phyloP scores from a whole-genome alignment of 192 early-diverging fungal genomes.

The Backusella australiensis region DNA sequence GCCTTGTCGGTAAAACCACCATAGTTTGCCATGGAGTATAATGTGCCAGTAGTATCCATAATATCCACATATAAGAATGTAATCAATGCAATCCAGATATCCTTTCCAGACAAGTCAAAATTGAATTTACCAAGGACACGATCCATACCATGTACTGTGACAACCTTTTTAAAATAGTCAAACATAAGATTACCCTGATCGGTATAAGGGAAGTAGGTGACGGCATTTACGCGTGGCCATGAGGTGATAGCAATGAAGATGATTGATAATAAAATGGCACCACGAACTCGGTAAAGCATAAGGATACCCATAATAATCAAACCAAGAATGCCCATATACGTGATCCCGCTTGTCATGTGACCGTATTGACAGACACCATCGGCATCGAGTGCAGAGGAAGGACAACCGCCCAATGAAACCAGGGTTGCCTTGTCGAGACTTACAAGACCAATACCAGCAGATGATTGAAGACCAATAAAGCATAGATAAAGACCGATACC shows the following conservation, averaged over 20 bases:
- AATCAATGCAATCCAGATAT: conserved; percentile 79
- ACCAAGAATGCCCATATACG: conserved; percentile 62
- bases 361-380: conserved; percentile 55
- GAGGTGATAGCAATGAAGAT: conserved; percentile 67
- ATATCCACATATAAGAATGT: conserved; percentile 88
- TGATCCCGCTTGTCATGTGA: conserved; percentile 60
- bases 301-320: conserved; percentile 69
- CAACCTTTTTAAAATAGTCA: conserved; percentile 71
- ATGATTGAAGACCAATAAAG: conserved; percentile 77
- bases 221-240: conserved; percentile 64
- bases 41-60: conserved; percentile 80
- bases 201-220: conserved; percentile 80
- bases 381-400: conserved; percentile 50
- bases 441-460: conserved; percentile 80
- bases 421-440: conserved; percentile 58
- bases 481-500: conserved; percentile 80
- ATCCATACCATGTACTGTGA: conserved; percentile 61
- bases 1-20: conserved; percentile 73
- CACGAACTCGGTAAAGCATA: conserved; percentile 63
- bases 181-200: conserved; percentile 57
- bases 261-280: conserved; percentile 71
- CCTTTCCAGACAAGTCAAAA: conserved; percentile 56
- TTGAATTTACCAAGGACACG: conserved; percentile 57
- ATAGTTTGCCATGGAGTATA: conserved; percentile 84
- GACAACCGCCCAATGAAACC: conserved; percentile 59